These are phyloP conservation scores for Triangularia setosa DNA, from an alignment of 2,329 filamentous ascomycete species.

Conservation along the genomic window DNA sequence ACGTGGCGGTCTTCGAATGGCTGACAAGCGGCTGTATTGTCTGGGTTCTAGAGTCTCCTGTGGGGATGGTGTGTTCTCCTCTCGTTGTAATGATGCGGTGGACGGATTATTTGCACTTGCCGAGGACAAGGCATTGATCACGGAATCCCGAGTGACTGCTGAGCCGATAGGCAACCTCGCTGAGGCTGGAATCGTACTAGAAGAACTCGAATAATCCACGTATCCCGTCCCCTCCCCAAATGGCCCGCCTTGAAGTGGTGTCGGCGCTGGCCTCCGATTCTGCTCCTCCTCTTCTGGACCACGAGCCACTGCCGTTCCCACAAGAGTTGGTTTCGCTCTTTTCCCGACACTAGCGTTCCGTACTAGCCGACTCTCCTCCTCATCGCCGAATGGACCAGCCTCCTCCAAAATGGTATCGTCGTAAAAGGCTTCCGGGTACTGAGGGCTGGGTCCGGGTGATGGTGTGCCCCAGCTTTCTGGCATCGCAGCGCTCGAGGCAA, in stretches of 20 bases:
- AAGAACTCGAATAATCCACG: conserved; percentile 45
- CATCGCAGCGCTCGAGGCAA: conserved; percentile 69
- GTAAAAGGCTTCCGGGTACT: conserved; percentile 47
- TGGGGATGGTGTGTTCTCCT: conserved; percentile 15
- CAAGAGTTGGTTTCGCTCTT: conserved; percentile 53
- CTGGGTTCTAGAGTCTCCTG: conserved; percentile 24
- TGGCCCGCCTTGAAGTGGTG: conserved; percentile 35
- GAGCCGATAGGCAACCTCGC: conserved; percentile 25
- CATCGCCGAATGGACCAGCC: conserved; percentile 43
- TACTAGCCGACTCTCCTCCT: conserved; percentile 56
- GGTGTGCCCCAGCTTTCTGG: conserved; percentile 61
- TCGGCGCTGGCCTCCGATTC: conserved; percentile 34
- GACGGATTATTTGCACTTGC: conserved; percentile 44
- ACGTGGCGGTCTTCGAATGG: conserved; percentile 62
- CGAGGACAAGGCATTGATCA: conserved; percentile 48
- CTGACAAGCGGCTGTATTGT: conserved; percentile 47
- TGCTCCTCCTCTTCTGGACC: conserved; percentile 28
- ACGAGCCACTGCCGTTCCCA: conserved; percentile 38
- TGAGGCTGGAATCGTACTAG: conserved; percentile 37
- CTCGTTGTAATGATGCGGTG: conserved; percentile 22
- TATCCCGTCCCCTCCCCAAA: conserved; percentile 45
- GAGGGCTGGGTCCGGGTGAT: conserved; percentile 43
- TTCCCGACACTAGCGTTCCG: conserved; percentile 60
- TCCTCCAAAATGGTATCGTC: conserved; percentile 49
- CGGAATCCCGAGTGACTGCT: conserved; percentile 41